Base-by-base conservation (phyloP, 2,329 filamentous ascomycete species). In the Talaromyces sp. region DNA sequence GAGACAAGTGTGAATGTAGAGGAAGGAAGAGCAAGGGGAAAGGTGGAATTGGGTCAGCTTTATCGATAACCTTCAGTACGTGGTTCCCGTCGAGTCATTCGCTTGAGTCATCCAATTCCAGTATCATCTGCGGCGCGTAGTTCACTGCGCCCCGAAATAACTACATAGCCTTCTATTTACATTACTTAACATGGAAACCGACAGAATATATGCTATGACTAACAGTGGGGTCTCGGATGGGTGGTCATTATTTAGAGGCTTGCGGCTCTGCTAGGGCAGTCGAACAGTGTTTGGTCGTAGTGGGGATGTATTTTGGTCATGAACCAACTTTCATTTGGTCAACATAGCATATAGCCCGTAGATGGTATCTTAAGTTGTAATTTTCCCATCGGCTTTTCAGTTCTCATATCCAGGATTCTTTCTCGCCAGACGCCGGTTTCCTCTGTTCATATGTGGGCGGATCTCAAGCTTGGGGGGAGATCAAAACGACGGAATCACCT, bases 401-500 rank as follows among this genome's bases (percentile, higher is more conserved):
- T 35, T 49, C 48, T 40, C 30, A 36, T 45, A 32, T 24, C 32
- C 22, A 20, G 36, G 16, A 9, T 36, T 11, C 37, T 30, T 47
- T 47, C 57, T 64, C 60, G 50, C 56, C 55, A 50, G 55, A 59
- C 53, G 58, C 60, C 57, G 22, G 33, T 57, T 53, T 27, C 45
- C 49, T 60, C 51, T 47, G 49, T 56, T 33, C 52, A 56, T 54
- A 47, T 32, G 47, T 61, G 56, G 43, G 41, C 33, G 37, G 29
- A 66, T 68, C 64, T 68, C 63, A 75, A 49, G 77, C 79, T 62
- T 84, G 82, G 13, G 86, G 86, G 49, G 86, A 88, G 64, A 88
- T 87, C 65, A 89, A 79, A 54, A 89, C 85, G 49, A 90, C 87
- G 54, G 86, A 89, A 65, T 89, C 87, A 60, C 87, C 86, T 89